Conservation (phyloP, 139 green algal genomes). For the Chlamydomonas sp. region DNA sequence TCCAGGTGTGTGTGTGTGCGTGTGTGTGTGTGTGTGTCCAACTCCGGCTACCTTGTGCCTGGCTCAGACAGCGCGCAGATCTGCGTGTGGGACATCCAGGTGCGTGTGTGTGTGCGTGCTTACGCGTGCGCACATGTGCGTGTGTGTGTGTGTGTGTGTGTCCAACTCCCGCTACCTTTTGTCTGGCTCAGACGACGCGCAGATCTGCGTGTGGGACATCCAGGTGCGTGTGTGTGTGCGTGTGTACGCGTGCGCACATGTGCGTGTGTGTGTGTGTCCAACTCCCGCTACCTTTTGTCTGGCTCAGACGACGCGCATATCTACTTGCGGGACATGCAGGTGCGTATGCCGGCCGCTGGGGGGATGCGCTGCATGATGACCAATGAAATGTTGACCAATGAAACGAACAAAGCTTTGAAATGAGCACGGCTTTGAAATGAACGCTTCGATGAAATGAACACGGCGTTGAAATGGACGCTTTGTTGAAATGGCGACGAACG, state of each 20-base stretch:
- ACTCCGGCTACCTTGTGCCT: conserved; percentile 68
- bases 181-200: conserved; percentile 90
- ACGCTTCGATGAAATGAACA: too few relatives aligned
- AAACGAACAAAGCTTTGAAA: too few relatives aligned
- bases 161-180: conserved; percentile 84
- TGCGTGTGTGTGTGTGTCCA: background rate
- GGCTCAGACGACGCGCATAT: conserved; percentile 96
- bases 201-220: conserved; percentile 99
- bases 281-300: conserved; percentile 68
- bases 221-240: background rate
- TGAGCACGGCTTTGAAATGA: too few relatives aligned
- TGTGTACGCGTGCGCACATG: too few relatives aligned
- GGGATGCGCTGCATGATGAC: too few relatives aligned
- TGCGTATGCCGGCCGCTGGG: background rate
- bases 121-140: too few relatives aligned
- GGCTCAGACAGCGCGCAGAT: conserved; percentile 96
- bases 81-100: conserved; percentile 93
- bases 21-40: background rate
- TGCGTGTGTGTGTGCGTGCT: background rate
- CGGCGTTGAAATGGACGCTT: too few relatives aligned
- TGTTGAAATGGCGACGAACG: too few relatives aligned
- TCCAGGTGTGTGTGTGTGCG: conserved; percentile 28
- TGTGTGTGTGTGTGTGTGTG: background rate
- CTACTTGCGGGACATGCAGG: conserved; percentile 93
- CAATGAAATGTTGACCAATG: too few relatives aligned